phyloP scores from a whole-genome alignment of 208 protist species.

The Crithidia brevicula region DNA sequence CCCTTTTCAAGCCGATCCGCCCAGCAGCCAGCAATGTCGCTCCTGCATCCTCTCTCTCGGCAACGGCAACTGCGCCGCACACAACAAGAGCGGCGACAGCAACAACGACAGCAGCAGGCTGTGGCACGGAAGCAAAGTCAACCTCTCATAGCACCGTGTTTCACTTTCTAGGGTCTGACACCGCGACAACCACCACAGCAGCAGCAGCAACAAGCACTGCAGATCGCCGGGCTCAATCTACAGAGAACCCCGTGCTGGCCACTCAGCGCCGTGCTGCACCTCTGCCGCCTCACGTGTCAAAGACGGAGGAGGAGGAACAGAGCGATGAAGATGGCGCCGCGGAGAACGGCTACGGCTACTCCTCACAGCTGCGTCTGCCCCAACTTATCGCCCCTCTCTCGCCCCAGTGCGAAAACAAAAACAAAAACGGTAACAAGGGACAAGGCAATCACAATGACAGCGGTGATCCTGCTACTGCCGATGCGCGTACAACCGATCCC shows the following conservation, averaged over 20 bases:
- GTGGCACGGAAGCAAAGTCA: background rate
- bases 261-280: no score
- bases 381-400: background rate
- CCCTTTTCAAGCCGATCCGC: background rate
- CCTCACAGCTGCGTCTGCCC: conserved; percentile 14
- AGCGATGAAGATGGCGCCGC: background rate
- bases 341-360: conserved; percentile 5
- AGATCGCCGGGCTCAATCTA: background rate
- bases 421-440: background rate
- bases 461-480: no score
- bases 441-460: background rate
- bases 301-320: no score
- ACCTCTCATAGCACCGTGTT: background rate
- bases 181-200: background rate
- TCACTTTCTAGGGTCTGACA: background rate
- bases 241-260: no score
- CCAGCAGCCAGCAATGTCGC: no score
- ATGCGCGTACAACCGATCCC: no score
- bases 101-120: no score
- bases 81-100: no score
- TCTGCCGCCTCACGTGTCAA: no score
- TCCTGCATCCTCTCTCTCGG: no score
- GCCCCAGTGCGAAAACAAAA: background rate
- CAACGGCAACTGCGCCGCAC: no score
- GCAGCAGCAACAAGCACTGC: background rate